Evolutionary conservation across 306 rosid genomes (phyloP).

Genomic region (Mimosa bimucronata): DNA sequence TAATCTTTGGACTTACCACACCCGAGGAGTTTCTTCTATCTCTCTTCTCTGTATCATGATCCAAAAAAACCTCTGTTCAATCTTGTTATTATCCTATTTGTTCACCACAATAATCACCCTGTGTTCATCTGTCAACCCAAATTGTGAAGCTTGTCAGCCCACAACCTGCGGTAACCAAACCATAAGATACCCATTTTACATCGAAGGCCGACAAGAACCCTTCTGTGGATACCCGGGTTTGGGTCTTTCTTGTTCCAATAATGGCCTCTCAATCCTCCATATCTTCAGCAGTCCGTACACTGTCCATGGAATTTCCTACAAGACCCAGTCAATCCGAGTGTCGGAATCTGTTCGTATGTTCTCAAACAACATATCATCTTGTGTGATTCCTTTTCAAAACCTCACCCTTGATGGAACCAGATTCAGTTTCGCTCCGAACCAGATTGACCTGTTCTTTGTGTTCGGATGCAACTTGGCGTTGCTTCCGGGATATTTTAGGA

Average conservation of each 20-base stretch:
- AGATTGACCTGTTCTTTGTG: constrained; percentile 29
- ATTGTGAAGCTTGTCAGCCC: constrained; percentile 44
- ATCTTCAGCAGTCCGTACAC: constrained; percentile 22
- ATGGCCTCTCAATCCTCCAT: constrained; percentile 45
- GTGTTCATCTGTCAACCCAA: constrained; percentile 21
- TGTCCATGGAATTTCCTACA: constrained; percentile 49
- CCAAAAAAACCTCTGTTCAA: constrained; percentile 1
- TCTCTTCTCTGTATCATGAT: constrained; percentile 37
- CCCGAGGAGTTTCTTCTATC: too few relatives aligned
- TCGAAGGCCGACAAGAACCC: constrained; percentile 26
- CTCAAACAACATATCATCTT: not conserved
- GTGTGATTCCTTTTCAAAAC: constrained; percentile 5
- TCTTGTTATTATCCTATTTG: constrained; percentile 9
- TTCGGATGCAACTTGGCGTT: constrained; percentile 33
- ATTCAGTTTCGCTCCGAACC: constrained; percentile 13
- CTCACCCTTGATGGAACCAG: not conserved
- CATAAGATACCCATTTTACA: constrained; percentile 61
- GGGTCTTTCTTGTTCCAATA: constrained; percentile 39
- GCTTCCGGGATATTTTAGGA: not conserved
- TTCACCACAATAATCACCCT: not conserved
- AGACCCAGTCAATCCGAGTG: constrained; percentile 35
- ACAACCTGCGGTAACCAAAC: constrained; percentile 39
- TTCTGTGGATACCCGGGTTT: constrained; percentile 70
- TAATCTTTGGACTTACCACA: too few relatives aligned
- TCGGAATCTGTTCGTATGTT: constrained; percentile 38